Conservation (phyloP, 2,329 filamentous ascomycete genomes). For the Neopestalotiopsis clavispora region DNA sequence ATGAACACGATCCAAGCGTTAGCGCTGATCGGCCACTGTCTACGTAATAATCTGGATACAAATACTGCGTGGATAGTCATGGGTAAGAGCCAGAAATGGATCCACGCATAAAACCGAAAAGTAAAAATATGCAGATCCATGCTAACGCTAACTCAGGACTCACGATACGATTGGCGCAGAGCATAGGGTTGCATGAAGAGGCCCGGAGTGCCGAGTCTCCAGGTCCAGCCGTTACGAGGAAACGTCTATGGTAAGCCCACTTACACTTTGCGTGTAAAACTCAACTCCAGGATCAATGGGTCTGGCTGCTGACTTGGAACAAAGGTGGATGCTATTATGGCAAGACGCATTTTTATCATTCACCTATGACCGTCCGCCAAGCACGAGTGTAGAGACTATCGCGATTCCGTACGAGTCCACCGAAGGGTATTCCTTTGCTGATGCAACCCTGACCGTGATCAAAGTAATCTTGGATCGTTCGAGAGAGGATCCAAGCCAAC, state of each 20-base stretch:
- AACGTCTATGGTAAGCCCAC: conserved; percentile 6
- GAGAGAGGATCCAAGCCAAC: conserved; percentile 6
- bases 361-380: conserved; percentile 11
- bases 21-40: conserved; percentile 12
- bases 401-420: conserved; percentile 8
- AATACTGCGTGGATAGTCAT: conserved; percentile 14
- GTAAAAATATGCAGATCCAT: background rate
- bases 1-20: conserved; percentile 11
- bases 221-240: conserved; percentile 5
- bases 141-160: conserved; percentile 3
- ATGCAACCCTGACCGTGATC: conserved; percentile 8
- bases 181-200: conserved; percentile 11
- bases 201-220: background rate
- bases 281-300: background rate
- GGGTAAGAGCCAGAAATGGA: background rate
- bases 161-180: conserved; percentile 14
- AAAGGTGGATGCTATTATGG: conserved; percentile 12
- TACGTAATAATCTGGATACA: conserved; percentile 14
- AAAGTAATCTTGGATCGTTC: conserved; percentile 12
- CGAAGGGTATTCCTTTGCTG: background rate
- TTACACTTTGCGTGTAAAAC: background rate
- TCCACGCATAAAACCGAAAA: background rate
- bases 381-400: conserved; percentile 1
- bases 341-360: conserved; percentile 11
- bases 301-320: background rate